A percentile compares a stretch with the other conserved stretches of the same genome.
phyloP scores from a whole-genome alignment of 2,329 filamentous ascomycete genomes.

The Ascosphaera aggregata region DNA sequence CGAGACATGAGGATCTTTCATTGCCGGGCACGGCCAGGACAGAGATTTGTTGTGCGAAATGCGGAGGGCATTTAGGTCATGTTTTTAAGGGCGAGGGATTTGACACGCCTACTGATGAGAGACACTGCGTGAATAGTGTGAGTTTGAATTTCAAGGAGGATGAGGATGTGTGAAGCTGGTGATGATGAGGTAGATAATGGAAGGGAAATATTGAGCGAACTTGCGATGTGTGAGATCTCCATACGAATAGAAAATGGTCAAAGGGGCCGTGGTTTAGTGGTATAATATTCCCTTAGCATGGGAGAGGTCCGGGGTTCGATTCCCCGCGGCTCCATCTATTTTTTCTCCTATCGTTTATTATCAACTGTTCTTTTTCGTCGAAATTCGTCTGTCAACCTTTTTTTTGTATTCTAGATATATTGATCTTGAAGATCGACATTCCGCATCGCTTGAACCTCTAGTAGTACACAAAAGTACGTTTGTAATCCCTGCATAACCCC shows the following conservation, averaged over 20 bases:
- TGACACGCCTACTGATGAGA: conserved; percentile 70
- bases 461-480: no score
- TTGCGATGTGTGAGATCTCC: no score
- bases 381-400: no score
- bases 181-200: no score
- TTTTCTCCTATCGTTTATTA: background rate
- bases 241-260: background rate
- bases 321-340: conserved; percentile 3
- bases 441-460: no score
- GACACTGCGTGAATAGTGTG: conserved; percentile 90
- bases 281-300: conserved; percentile 6
- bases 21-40: conserved; percentile 58
- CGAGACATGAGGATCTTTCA: conserved; percentile 49
- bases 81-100: conserved; percentile 82
- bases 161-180: no score
- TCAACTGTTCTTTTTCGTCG: background rate
- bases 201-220: no score
- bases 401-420: no score
- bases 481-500: no score
- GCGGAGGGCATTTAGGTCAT: conserved; percentile 76
- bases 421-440: no score
- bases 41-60: conserved; percentile 88
- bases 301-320: conserved; percentile 7
- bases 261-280: conserved; percentile 4
- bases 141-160: conserved; percentile 65